Base-by-base conservation (phyloP, 176 grass and related monocot species). In the Tillandsia fasciculata region DNA sequence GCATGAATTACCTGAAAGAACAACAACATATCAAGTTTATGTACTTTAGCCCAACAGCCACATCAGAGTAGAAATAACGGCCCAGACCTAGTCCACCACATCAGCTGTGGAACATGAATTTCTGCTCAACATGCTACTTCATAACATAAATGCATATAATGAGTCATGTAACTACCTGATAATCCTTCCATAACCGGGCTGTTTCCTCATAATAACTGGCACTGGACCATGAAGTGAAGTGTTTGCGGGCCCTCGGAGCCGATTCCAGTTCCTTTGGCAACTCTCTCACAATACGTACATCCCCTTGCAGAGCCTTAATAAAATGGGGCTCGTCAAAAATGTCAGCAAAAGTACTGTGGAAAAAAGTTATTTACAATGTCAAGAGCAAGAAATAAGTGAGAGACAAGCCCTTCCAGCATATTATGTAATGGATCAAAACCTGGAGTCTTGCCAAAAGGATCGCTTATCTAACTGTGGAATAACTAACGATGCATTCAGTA, bases 371-470 rank as follows among this genome's bases (percentile, higher is more conserved):
- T n/a, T 6, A 11, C 58, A 53, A 64, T 76, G 64, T 69, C 57
- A 83, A 61, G 52, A 53, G 49, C 3, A 71, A 26, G 68, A 72
- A 56, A 23, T 47, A 76, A 15, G 28, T 24, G 53, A 23, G 70
- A 72, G 58, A 73, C 51, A 69, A 26, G 2, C 11, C 24, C 74
- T 52, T 13, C 1, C 51, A 53, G 0, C 15, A 80, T 77, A 15
- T 10, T 73, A 72, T 68, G 17, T 23, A 61, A 63, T 82, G 9
- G 71, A 54, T 73, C 50, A 65, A 77, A 27, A 92, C 93, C 89
- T 97, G 54, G 81, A 76, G 78, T 97, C 93, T 79, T 90, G 93
- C 93, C 93, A 97, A 89, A 97, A 92, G 14, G 93, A 97, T 28
- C 84, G 81, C 33, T 87, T 97, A 74, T 97, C 93, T 79, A 97